Conservation (phyloP, 768 basidiomycete species). For the Lactarius quietus region DNA sequence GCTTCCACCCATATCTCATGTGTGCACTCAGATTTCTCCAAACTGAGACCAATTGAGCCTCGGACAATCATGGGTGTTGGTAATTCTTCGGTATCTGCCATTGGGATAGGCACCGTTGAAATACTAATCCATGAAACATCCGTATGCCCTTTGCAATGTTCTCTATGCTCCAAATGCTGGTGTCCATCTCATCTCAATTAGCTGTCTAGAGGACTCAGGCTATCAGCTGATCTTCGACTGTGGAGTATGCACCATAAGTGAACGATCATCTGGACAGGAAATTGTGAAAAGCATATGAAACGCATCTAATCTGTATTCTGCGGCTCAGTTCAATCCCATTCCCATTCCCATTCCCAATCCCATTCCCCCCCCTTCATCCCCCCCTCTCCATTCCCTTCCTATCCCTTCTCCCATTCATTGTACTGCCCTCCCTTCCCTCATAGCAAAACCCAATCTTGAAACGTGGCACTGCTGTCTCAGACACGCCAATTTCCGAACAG, state of each 20-base stretch:
- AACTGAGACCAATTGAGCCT: slow-evolving; percentile 29
- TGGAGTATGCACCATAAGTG: not conserved
- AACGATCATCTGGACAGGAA: not conserved
- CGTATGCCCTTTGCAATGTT: not conserved
- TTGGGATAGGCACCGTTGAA: slow-evolving; percentile 31
- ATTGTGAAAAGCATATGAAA: not conserved
- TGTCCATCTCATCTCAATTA: slow-evolving; percentile 24
- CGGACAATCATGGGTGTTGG: slow-evolving; percentile 32
- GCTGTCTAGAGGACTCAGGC: not conserved
- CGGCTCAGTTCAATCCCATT: too few species aligned
- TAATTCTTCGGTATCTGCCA: slow-evolving; percentile 29
- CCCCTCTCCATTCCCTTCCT: too few species aligned
- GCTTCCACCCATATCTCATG: slow-evolving; percentile 31
- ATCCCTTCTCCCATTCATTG: too few species aligned
- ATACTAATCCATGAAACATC: slow-evolving; percentile 13
- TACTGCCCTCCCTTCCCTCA: not conserved
- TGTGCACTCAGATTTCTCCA: slow-evolving; percentile 29
- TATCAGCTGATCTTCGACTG: too few species aligned
- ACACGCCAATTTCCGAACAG: not conserved
- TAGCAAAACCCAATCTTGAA: not conserved
- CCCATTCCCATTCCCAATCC: too few species aligned
- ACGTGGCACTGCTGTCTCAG: not conserved
- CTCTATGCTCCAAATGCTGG: slow-evolving; percentile 27
- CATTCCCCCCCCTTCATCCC: too few species aligned
- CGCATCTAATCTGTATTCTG: too few species aligned